Conservation (phyloP, 257 asterid species). For the Oldenlandia corymbosa region DNA sequence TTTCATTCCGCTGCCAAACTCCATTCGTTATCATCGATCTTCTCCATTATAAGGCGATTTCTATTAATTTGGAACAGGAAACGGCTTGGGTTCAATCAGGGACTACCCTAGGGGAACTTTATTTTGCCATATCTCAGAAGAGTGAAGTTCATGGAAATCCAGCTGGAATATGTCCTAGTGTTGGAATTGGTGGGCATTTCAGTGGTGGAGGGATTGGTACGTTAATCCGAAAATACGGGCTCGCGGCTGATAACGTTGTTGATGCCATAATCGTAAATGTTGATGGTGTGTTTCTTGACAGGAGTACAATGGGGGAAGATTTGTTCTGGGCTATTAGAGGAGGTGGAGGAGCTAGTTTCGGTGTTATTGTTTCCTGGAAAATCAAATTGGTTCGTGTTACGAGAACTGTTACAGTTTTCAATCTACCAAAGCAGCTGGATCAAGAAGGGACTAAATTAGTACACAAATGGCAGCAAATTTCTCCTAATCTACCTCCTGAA, state of each 20-base stretch:
- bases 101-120: constrained; percentile 28
- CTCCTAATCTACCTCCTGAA: constrained; percentile 13
- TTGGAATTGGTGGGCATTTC: constrained; percentile 31
- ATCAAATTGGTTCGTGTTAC: constrained; percentile 23
- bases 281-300: constrained; percentile 14
- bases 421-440: constrained; percentile 15
- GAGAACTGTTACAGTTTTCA: constrained; percentile 16
- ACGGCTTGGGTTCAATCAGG: constrained; percentile 31
- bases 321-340: constrained; percentile 35
- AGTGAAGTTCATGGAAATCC: constrained; percentile 24
- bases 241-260: constrained; percentile 23
- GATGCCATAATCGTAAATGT: constrained; percentile 23
- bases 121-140: constrained; percentile 19
- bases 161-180: constrained; percentile 29
- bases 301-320: constrained; percentile 22
- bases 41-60: constrained; percentile 6
- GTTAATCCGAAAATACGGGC: constrained; percentile 25
- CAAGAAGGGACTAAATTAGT: constrained; percentile 12
- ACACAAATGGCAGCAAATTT: constrained; percentile 20
- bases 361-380: constrained; percentile 22
- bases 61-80: constrained; percentile 16
- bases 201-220: constrained; percentile 41
- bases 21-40: constrained; percentile 23
- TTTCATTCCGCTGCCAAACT: constrained; percentile 15
- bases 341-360: constrained; percentile 32